Evolutionary conservation across 164 flowering plant species (phyloP).

Genomic region (Chloranthus sessilifolius): DNA sequence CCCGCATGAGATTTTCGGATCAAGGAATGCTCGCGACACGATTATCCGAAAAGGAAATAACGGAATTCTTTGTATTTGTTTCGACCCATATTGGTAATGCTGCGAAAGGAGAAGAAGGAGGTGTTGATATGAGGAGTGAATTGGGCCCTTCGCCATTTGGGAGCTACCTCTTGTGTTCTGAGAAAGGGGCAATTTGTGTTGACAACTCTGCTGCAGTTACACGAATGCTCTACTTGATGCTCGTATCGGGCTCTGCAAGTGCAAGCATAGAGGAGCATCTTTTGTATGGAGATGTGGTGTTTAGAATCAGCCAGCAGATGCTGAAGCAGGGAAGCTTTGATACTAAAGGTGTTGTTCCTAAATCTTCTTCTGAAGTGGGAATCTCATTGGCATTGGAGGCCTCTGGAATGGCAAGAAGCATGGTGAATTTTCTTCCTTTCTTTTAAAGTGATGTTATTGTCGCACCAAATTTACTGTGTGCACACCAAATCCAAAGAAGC

Average conservation of each 20-base stretch:
- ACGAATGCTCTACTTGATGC: slow-evolving; percentile 45
- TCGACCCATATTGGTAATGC: slow-evolving; percentile 11
- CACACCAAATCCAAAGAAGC: too few relatives aligned
- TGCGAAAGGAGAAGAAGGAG: slow-evolving; percentile 10
- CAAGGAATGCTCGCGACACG: slow-evolving; percentile 4
- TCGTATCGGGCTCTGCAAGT: slow-evolving; percentile 18
- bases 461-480: too few relatives aligned
- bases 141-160: too few relatives aligned
- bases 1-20: slow-evolving; percentile 6
- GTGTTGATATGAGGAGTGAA: too few relatives aligned
- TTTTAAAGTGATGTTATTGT: too few relatives aligned
- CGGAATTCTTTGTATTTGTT: slow-evolving; percentile 21
- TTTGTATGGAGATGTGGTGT: slow-evolving; percentile 42
- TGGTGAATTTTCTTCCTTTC: too few relatives aligned
- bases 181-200: slow-evolving; percentile 56
- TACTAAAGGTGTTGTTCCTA: slow-evolving; percentile 18
- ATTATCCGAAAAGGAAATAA: slow-evolving; percentile 19
- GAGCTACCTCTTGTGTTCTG: slow-evolving; percentile 49
- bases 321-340: slow-evolving; percentile 29
- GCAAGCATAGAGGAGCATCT: slow-evolving; percentile 54
- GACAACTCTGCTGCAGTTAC: slow-evolving; percentile 40
- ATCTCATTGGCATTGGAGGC: slow-evolving; percentile 54
- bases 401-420: too few relatives aligned
- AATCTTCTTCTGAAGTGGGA: slow-evolving; percentile 57
- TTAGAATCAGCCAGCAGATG: slow-evolving; percentile 31